Conservation (phyloP, 805 yeast species). For the Candida nitratophila region DNA sequence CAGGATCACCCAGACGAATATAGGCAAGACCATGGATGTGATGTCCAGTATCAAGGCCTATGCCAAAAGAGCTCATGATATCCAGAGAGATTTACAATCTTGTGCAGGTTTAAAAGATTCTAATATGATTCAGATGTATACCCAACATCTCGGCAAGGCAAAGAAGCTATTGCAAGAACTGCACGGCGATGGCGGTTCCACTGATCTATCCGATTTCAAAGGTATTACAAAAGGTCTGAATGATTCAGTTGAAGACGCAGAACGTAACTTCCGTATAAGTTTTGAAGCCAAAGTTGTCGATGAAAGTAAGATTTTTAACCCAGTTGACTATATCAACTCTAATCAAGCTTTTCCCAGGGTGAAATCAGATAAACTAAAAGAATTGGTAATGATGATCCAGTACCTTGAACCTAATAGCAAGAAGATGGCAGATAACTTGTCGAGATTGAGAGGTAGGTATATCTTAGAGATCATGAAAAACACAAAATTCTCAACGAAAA, state of each 20-base stretch:
- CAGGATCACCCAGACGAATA: slow-evolving; percentile 47
- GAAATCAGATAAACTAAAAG: slow-evolving; percentile 26
- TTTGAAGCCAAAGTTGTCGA: slow-evolving; percentile 39
- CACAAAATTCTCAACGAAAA: slow-evolving; percentile 32
- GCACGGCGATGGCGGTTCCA: slow-evolving; percentile 12
- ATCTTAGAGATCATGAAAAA: slow-evolving; percentile 35
- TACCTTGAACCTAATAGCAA: slow-evolving; percentile 34
- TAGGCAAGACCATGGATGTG: slow-evolving; percentile 45
- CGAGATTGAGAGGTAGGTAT: slow-evolving; percentile 34
- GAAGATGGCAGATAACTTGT: slow-evolving; percentile 27
- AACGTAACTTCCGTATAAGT: slow-evolving; percentile 42
- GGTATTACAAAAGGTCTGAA: slow-evolving; percentile 61
- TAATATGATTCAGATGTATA: slow-evolving; percentile 28
- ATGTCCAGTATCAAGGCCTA: slow-evolving; percentile 41
- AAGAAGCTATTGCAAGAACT: slow-evolving; percentile 39
- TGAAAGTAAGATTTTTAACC: slow-evolving; percentile 36
- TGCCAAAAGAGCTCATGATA: slow-evolving; percentile 36
- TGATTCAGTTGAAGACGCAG: slow-evolving; percentile 49
- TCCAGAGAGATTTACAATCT: slow-evolving; percentile 25
- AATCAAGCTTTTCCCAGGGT: slow-evolving; percentile 35
- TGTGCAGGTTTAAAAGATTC: slow-evolving; percentile 12
- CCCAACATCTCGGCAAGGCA: slow-evolving; percentile 29
- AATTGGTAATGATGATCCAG: slow-evolving; percentile 28
- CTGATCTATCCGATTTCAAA: slow-evolving; percentile 44
- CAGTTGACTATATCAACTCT: slow-evolving; percentile 28